phyloP scores from a whole-genome alignment of 2,329 filamentous ascomycete species.

The Fusarium burgessii region DNA sequence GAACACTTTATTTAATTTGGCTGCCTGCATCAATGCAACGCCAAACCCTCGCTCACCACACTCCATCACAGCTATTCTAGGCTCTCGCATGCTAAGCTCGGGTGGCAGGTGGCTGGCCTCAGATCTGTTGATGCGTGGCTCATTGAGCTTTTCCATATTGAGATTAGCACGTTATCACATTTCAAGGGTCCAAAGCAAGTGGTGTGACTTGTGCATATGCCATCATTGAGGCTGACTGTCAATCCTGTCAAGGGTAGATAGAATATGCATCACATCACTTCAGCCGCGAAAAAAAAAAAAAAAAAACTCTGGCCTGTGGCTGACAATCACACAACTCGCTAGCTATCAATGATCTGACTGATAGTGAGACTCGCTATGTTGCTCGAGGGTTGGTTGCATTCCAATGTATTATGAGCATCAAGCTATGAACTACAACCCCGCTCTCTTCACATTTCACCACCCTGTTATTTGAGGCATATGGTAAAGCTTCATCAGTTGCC shows the following conservation, averaged over 20 bases:
- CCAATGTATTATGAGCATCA: background rate
- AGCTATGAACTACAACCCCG: background rate
- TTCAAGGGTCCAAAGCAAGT: conserved; percentile 36
- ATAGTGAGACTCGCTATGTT: conserved; percentile 3
- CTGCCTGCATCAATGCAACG: conserved; percentile 29
- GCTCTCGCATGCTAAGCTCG: conserved; percentile 21
- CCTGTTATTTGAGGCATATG: conserved; percentile 17
- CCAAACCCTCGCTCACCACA: conserved; percentile 16
- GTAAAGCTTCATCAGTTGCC: conserved; percentile 1
- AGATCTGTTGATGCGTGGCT: conserved; percentile 43
- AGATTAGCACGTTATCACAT: conserved; percentile 37
- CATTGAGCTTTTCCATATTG: conserved; percentile 37
- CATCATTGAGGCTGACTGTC: conserved; percentile 41
- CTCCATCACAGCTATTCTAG: conserved; percentile 10
- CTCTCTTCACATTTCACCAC: conserved; percentile 4
- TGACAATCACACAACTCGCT: background rate
- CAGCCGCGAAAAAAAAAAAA: background rate
- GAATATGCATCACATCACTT: conserved; percentile 11
- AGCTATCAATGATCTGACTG: conserved; percentile 1
- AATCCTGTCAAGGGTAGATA: conserved; percentile 22
- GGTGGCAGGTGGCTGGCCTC: conserved; percentile 39
- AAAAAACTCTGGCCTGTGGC: background rate
- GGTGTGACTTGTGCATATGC: conserved; percentile 45
- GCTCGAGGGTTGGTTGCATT: conserved; percentile 1
- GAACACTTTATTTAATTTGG: background rate